These are phyloP conservation scores for Cyclospora cayetanensis DNA, from an alignment of 169 alveolate species.

Conservation along the genomic window DNA sequence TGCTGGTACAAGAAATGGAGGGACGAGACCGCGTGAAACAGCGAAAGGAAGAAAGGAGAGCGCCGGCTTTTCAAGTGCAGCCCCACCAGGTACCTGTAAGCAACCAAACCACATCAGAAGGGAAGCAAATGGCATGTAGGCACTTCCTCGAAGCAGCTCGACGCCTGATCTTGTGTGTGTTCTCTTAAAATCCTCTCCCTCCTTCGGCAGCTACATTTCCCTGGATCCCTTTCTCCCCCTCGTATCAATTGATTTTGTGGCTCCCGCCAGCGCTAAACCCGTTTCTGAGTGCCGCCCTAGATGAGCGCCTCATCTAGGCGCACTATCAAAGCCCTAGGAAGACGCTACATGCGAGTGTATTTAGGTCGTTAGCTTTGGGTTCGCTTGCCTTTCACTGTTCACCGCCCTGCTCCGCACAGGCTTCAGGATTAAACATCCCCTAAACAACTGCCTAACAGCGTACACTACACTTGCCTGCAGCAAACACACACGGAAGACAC, in stretches of 20 bases:
- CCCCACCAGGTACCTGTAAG: constrained; percentile 53
- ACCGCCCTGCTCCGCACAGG: constrained; percentile 42
- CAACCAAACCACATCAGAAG: not conserved
- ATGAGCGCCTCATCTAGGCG: not conserved
- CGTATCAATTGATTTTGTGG: no score
- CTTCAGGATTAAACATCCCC: constrained; percentile 26
- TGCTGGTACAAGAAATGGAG: not conserved
- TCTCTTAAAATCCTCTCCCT: not conserved
- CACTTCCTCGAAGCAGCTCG: not conserved
- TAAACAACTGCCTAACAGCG: constrained; percentile 29
- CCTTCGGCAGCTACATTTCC: no score
- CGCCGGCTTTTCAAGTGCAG: constrained; percentile 28
- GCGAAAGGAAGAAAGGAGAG: not conserved
- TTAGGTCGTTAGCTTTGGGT: not conserved
- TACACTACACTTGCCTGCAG: constrained; percentile 61
- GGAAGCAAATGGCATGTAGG: no score
- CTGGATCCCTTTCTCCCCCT: not conserved
- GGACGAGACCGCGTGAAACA: not conserved
- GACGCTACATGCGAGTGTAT: no score
- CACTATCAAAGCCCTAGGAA: no score
- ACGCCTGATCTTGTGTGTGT: not conserved
- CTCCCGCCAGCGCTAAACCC: not conserved
- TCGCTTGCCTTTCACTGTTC: constrained; percentile 45
- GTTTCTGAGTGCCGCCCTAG: no score
- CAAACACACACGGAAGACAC: not conserved